phyloP scores from a whole-genome alignment of 1,284 basidiomycete species.

The Moniliella sp. region DNA sequence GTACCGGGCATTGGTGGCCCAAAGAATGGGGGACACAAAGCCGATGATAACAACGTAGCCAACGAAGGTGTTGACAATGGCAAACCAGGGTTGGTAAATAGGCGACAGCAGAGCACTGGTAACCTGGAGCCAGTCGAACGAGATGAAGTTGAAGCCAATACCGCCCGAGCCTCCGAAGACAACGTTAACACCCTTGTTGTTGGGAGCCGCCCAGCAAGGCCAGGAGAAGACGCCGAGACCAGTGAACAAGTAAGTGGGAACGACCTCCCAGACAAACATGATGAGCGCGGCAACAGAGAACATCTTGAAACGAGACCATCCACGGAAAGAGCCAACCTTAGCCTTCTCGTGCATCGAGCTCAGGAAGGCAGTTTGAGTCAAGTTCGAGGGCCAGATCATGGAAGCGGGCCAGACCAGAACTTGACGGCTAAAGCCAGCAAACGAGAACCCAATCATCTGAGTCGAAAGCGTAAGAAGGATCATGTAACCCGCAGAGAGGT shows the following conservation, averaged over 20 bases:
- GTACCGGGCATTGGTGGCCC: conserved; percentile 9
- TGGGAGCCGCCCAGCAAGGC: conserved; percentile 41
- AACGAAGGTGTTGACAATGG: conserved; percentile 14
- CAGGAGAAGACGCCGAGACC: conserved; percentile 43
- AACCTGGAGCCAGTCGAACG: conserved; percentile 37
- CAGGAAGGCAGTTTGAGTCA: conserved; percentile 6
- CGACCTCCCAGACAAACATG: conserved; percentile 26
- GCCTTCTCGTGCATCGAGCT: conserved; percentile 28
- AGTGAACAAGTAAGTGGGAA: conserved; percentile 17
- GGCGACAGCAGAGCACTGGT: conserved; percentile 12
- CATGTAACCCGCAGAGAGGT: conserved; percentile 1
- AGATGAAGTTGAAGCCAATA: conserved; percentile 34
- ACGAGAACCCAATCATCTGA: conserved; percentile 38
- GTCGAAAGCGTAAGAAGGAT: conserved; percentile 30
- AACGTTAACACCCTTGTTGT: conserved; percentile 5
- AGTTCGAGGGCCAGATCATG: conserved; percentile 36
- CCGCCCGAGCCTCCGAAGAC: conserved; percentile 17
- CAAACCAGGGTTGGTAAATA: conserved; percentile 23
- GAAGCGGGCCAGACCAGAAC: conserved; percentile 38
- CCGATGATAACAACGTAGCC: conserved; percentile 13
- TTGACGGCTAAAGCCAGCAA: conserved; percentile 38
- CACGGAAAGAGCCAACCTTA: too few relatives aligned
- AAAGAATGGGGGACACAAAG: conserved; percentile 10
- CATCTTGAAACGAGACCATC: conserved; percentile 36
- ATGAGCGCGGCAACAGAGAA: conserved; percentile 27